Evolutionary conservation across 1,284 basidiomycete genomes (phyloP).

Genomic region (Microbotryum violaceum): DNA sequence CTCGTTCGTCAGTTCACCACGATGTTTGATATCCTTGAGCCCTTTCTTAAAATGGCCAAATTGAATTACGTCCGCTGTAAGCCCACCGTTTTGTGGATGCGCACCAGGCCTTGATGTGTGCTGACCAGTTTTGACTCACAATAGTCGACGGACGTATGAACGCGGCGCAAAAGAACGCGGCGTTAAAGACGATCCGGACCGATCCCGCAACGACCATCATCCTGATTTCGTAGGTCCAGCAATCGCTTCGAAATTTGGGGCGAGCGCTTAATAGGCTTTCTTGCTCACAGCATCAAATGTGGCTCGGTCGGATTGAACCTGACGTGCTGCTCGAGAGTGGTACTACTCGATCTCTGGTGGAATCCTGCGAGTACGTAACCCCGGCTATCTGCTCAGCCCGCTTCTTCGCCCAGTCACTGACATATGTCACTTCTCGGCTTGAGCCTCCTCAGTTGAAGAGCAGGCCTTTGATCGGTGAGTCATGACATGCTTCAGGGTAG

Average conservation of each 20-base stretch:
- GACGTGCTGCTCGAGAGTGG: slow-evolving; percentile 58
- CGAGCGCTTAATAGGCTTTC: not conserved
- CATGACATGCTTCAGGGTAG: no score
- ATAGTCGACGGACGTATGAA: slow-evolving; percentile 29
- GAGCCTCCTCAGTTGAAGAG: slow-evolving; percentile 44
- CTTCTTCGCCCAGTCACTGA: slow-evolving; percentile 52
- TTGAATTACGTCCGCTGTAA: slow-evolving; percentile 75
- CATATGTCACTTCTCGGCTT: not conserved
- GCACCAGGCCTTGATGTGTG: not conserved
- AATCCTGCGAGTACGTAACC: slow-evolving; percentile 28
- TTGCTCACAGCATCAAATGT: slow-evolving; percentile 55
- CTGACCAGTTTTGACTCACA: not conserved
- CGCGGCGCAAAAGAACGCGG: slow-evolving; percentile 58
- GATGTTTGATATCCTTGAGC: slow-evolving; percentile 80
- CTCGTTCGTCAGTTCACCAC: slow-evolving; percentile 74
- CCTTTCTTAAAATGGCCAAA: slow-evolving; percentile 60
- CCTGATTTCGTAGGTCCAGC: slow-evolving; percentile 57
- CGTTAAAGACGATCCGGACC: slow-evolving; percentile 61
- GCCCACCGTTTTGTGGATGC: slow-evolving; percentile 39
- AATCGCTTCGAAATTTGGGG: no score
- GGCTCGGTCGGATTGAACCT: slow-evolving; percentile 67
- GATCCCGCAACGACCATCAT: slow-evolving; percentile 60
- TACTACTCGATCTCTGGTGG: slow-evolving; percentile 65
- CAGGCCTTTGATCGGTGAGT: slow-evolving; percentile 85
- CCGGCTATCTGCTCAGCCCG: slow-evolving; percentile 41